Evolutionary conservation across 1,284 basidiomycete genomes (phyloP).

Genomic region (Lentinus polychrous): DNA sequence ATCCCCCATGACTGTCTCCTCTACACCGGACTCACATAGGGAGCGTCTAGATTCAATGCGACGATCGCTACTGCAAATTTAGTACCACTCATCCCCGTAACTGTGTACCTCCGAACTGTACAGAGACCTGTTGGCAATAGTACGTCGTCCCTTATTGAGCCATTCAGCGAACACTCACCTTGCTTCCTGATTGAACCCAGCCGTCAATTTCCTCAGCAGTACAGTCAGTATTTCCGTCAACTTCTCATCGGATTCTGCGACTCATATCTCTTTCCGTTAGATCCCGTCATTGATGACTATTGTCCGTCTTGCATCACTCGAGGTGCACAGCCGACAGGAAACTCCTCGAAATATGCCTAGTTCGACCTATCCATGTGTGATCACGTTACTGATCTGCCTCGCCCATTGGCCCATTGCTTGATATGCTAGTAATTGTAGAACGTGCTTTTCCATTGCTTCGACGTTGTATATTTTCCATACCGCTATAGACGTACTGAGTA

Average conservation of each 20-base stretch:
- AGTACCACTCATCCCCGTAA: conserved; percentile 53
- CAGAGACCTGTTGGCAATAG: conserved; percentile 71
- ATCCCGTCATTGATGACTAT: conserved; percentile 35
- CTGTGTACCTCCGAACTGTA: conserved; percentile 53
- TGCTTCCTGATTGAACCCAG: conserved; percentile 27
- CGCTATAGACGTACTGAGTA: too few species aligned
- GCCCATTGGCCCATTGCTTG: too few species aligned
- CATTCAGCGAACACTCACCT: conserved; percentile 14
- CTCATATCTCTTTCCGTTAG: conserved; percentile 22
- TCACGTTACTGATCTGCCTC: too few species aligned
- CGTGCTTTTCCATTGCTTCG: too few species aligned
- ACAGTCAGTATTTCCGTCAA: conserved; percentile 32
- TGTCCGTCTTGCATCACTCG: conserved; percentile 33
- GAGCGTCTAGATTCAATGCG: conserved; percentile 45
- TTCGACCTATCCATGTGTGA: not conserved
- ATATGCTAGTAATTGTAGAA: too few species aligned
- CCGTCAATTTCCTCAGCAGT: conserved; percentile 63
- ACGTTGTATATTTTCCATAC: too few species aligned
- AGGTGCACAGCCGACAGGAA: conserved; percentile 14
- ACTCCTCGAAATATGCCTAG: conserved; percentile 15
- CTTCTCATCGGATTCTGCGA: not conserved
- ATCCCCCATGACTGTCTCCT: conserved; percentile 7
- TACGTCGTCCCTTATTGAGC: conserved; percentile 30
- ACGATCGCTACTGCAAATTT: conserved; percentile 61
- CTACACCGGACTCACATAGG: conserved; percentile 12